Conservation (phyloP, 2,329 filamentous ascomycete genomes). For the Penicillium psychrosexuale region DNA sequence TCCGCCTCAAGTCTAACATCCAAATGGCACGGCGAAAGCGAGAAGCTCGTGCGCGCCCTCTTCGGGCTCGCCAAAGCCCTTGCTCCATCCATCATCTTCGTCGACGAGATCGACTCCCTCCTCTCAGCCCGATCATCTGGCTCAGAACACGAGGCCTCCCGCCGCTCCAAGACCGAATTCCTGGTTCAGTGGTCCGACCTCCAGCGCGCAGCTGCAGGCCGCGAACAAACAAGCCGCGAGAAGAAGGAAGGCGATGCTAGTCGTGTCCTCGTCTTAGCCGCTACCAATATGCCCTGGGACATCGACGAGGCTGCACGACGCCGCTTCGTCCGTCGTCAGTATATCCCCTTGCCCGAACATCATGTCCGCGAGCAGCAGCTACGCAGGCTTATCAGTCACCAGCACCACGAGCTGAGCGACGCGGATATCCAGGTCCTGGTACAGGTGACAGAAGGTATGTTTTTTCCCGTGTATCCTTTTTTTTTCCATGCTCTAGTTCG, state of each 20-base stretch:
- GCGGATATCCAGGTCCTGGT: conserved; percentile 72
- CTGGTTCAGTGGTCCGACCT: conserved; percentile 96
- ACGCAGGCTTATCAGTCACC: conserved; percentile 73
- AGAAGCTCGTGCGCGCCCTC: conserved; percentile 90
- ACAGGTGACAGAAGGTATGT: conserved; percentile 73
- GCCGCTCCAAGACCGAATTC: conserved; percentile 96
- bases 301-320: conserved; percentile 93
- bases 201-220: conserved; percentile 83
- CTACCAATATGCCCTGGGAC: conserved; percentile 94
- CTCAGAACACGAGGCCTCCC: conserved; percentile 86
- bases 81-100: conserved; percentile 94
- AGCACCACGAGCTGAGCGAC: conserved; percentile 75
- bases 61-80: conserved; percentile 86
- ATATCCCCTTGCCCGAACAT: conserved; percentile 88
- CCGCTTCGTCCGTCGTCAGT: conserved; percentile 88
- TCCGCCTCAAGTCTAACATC: conserved; percentile 91
- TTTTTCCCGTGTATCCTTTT: background rate
- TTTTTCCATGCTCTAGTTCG: background rate
- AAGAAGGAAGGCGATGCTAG: conserved; percentile 76
- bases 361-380: conserved; percentile 78
- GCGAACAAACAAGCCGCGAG: conserved; percentile 61
- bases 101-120: conserved; percentile 95
- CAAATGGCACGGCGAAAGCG: conserved; percentile 93
- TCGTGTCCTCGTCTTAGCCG: conserved; percentile 86
- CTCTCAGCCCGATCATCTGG: conserved; percentile 73